Conservation (phyloP, 495 filamentous ascomycete genomes). For the Neurospora sp. region DNA sequence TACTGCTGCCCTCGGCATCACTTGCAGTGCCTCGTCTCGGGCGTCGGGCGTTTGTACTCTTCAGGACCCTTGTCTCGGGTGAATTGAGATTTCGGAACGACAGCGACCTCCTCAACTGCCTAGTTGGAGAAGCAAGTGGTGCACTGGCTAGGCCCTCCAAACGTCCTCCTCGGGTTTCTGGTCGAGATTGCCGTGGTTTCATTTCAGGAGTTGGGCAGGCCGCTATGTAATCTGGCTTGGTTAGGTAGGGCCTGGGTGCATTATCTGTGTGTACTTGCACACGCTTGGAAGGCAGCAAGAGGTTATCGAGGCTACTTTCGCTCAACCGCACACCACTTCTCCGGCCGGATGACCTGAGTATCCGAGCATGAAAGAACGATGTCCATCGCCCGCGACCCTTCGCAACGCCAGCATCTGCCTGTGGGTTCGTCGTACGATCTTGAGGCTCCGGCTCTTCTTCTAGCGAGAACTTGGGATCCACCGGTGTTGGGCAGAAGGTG, state of each 20-base stretch:
- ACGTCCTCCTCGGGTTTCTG: background rate
- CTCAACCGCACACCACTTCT: slow-evolving; percentile 11
- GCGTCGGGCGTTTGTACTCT: slow-evolving; percentile 38
- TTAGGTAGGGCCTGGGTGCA: slow-evolving; percentile 21
- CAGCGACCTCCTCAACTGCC: slow-evolving; percentile 35
- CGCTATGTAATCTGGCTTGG: slow-evolving; percentile 20
- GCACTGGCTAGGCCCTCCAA: background rate
- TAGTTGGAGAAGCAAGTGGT: slow-evolving; percentile 20
- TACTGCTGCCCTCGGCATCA: slow-evolving; percentile 26
- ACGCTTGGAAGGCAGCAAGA: slow-evolving; percentile 19
- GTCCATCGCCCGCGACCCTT: slow-evolving; percentile 27
- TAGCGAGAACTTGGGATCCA: slow-evolving; percentile 19
- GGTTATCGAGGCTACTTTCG: slow-evolving; percentile 16
- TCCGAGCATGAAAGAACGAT: slow-evolving; percentile 37
- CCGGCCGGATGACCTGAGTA: slow-evolving; percentile 9
- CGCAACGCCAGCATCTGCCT: slow-evolving; percentile 4
- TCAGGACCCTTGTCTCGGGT: slow-evolving; percentile 38
- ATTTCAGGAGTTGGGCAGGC: background rate
- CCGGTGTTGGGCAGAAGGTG: slow-evolving; percentile 11
- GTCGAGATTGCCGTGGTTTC: background rate
- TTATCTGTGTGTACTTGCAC: slow-evolving; percentile 13
- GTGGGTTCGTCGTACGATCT: slow-evolving; percentile 5
- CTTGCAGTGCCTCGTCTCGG: slow-evolving; percentile 28
- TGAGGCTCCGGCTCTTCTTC: slow-evolving; percentile 20
- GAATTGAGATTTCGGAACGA: slow-evolving; percentile 44